Evolutionary conservation across 1,139 yeast genomes (phyloP).

Genomic region (Scheffersomyces segobiensis): DNA sequence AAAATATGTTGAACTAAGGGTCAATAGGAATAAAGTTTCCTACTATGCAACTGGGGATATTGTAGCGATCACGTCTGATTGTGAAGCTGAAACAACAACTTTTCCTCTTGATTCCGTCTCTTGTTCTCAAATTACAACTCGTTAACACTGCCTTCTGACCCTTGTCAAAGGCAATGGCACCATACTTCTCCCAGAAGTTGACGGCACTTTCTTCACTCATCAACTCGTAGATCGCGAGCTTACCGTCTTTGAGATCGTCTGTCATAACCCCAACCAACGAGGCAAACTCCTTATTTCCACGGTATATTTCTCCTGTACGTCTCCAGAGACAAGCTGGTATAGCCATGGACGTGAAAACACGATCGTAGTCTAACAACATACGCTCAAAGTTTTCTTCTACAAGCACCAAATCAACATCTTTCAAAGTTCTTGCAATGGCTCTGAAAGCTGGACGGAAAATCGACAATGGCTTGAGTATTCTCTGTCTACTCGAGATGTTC

Average conservation of each 20-base stretch:
- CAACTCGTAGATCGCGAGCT: constrained; percentile 86
- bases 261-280: constrained; percentile 89
- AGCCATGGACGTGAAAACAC: constrained; percentile 97
- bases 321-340: constrained; percentile 98
- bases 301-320: constrained; percentile 92
- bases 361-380: constrained; percentile 88
- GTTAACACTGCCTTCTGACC: constrained; percentile 95
- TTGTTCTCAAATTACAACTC: constrained; percentile 82
- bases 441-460: constrained; percentile 92
- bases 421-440: constrained; percentile 86
- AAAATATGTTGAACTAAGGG: constrained; percentile 22
- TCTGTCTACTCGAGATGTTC: constrained; percentile 80
- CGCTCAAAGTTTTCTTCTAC: constrained; percentile 96
- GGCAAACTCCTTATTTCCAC: constrained; percentile 97
- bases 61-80: constrained; percentile 86
- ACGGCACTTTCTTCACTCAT: constrained; percentile 98
- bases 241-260: constrained; percentile 91
- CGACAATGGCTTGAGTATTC: constrained; percentile 85
- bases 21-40: constrained; percentile 93
- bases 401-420: constrained; percentile 86
- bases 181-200: constrained; percentile 98
- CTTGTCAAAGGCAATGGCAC: constrained; percentile 93
- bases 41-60: constrained; percentile 94
- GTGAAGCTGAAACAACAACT: constrained; percentile 96
- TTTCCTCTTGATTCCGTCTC: constrained; percentile 77